Base-by-base conservation (phyloP, 1,139 yeast genomes). In the Pichia sp. region DNA sequence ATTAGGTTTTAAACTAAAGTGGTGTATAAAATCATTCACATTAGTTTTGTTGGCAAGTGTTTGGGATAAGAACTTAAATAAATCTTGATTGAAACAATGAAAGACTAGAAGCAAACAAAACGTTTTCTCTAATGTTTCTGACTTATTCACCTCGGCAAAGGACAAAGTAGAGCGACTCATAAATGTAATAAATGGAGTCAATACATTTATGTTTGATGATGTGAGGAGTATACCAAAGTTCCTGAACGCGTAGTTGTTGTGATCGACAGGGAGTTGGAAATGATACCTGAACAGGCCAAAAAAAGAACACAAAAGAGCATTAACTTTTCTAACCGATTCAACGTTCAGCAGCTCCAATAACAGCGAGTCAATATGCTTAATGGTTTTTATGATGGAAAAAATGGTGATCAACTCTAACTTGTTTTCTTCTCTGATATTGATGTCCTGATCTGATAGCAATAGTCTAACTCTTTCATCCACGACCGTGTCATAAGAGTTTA, bases 391-490 rank as follows among this genome's bases (percentile, higher is more conserved):
- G 15, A 65, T 61, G 7, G 65, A 59, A 16, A 59, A 26, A 1
- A 64, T 64, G 0, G 68, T 61, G 5, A 63, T 55, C 3, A 66
- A 49, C 50, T 66, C 70, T 6, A 66, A 48, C 40, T 60, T 60
- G 32, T 52, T 49, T 23, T 64, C 63, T 29, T 63, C 64, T n/a
- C 53, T 47, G 5, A n/a, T 38, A 16, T 6, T 10, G 4, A 15
- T 42, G 43, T 54, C 16, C 3, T 26, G 4, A 31, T 29, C 7
- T 3, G 36, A 32, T 4, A 53, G 29, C 6, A 52, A 13, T 7
- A 19, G 6, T 32, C 32, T 45, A 1, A 32, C 19, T 5, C 29
- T 8, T 6, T 41, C 26, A 4, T 47, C 45, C 1, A 54, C 15
- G 1, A 30, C 38, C 5, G 16, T 23, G 15, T 49, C 46, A 19